Percentiles rank a stretch among this genome's conserved stretches.
These are phyloP conservation scores for Ustilago xerochloae DNA, from an alignment of 1,284 basidiomycete genomes.

Conservation along the genomic window DNA sequence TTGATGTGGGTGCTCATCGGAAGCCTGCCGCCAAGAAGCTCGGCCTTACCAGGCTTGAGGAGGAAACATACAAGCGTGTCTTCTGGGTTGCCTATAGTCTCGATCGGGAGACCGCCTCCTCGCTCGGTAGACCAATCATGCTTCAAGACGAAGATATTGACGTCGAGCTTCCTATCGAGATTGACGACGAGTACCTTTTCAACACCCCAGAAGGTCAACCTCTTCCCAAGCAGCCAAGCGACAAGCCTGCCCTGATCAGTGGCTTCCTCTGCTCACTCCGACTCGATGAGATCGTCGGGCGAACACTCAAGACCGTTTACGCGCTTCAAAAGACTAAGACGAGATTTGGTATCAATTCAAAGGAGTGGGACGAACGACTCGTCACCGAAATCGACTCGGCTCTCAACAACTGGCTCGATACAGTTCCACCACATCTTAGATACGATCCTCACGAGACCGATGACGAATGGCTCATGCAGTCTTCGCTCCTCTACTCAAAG, in stretches of 20 bases:
- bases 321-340: conserved; percentile 58
- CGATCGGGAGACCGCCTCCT: conserved; percentile 50
- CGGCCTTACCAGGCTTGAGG: conserved; percentile 36
- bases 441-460: conserved; percentile 53
- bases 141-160: conserved; percentile 64
- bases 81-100: conserved; percentile 60
- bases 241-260: conserved; percentile 38
- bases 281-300: conserved; percentile 56
- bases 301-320: conserved; percentile 61
- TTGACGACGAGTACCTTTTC: conserved; percentile 55
- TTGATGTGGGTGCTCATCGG: conserved; percentile 57
- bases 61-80: conserved; percentile 49
- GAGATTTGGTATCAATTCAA: conserved; percentile 52
- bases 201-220: conserved; percentile 31
- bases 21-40: conserved; percentile 49
- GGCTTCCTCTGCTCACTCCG: conserved; percentile 51
- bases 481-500: conserved; percentile 47
- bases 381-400: conserved; percentile 63
- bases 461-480: conserved; percentile 55
- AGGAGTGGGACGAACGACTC: conserved; percentile 56
- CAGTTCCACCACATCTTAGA: conserved; percentile 53
- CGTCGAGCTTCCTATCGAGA: conserved; percentile 50
- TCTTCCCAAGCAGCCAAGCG: conserved; percentile 37
- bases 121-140: conserved; percentile 55
- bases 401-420: conserved; percentile 61